Percentiles rank a stretch among this genome's conserved stretches.
phyloP scores from a whole-genome alignment of 768 basidiomycete genomes.

The Macrolepiota dolichaula region DNA sequence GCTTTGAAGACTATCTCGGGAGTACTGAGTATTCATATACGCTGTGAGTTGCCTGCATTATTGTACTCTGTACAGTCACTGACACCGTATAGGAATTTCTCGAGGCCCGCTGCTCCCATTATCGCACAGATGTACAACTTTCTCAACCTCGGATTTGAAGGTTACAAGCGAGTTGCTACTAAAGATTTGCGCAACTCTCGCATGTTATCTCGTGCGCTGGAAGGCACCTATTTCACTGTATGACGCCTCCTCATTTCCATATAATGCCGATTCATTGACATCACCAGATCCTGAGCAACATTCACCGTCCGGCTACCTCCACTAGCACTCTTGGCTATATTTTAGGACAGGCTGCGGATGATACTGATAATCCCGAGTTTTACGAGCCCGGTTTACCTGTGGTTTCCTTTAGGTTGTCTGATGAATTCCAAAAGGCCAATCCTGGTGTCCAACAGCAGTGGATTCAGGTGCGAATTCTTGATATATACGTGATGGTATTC shows the following conservation, averaged over 20 bases:
- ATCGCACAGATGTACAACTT: slow-evolving; percentile 61
- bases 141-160: slow-evolving; percentile 53
- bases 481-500: neutral
- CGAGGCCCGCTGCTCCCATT: slow-evolving; percentile 55
- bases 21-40: slow-evolving; percentile 59
- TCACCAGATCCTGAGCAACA: slow-evolving; percentile 40
- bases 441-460: slow-evolving; percentile 51
- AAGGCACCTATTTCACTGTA: slow-evolving; percentile 48
- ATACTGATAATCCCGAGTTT: slow-evolving; percentile 37
- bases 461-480: slow-evolving; percentile 35
- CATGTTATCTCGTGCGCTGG: slow-evolving; percentile 53
- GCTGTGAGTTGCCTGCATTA: slow-evolving; percentile 25
- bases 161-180: slow-evolving; percentile 40
- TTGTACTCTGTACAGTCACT: neutral
- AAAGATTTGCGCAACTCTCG: slow-evolving; percentile 57
- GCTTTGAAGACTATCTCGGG: slow-evolving; percentile 44
- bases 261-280: neutral
- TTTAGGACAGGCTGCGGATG: slow-evolving; percentile 4
- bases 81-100: slow-evolving; percentile 40
- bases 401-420: slow-evolving; percentile 55
- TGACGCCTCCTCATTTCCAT: neutral
- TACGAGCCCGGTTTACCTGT: slow-evolving; percentile 58
- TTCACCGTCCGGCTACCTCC: slow-evolving; percentile 38
- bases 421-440: slow-evolving; percentile 47
- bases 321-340: slow-evolving; percentile 6